phyloP scores from a whole-genome alignment of 768 basidiomycete species.

The Cubamyces lactineus region DNA sequence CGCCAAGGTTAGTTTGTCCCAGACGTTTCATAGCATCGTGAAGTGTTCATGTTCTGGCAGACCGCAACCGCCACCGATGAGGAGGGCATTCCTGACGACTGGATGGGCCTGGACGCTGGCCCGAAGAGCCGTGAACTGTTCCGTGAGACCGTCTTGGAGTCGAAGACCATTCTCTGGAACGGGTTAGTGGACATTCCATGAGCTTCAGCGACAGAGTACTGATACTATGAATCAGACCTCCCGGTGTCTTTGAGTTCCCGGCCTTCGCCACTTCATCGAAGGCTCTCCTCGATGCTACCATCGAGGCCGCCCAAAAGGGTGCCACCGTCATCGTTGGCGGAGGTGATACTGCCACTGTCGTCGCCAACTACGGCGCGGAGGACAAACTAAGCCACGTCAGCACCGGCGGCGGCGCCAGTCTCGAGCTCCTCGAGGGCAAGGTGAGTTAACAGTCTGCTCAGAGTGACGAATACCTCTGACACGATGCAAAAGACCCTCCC shows the following conservation, averaged over 20 bases:
- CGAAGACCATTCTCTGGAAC: slow-evolving; percentile 98
- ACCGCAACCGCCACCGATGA: slow-evolving; percentile 75
- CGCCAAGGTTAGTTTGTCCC: slow-evolving; percentile 61
- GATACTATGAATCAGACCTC: slow-evolving; percentile 59
- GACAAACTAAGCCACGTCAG: slow-evolving; percentile 94
- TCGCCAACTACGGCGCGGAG: slow-evolving; percentile 83
- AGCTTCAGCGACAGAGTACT: background rate
- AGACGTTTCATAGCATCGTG: background rate
- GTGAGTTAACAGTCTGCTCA: slow-evolving; percentile 43
- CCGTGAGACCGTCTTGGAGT: slow-evolving; percentile 74
- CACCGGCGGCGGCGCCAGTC: slow-evolving; percentile 91
- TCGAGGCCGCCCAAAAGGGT: slow-evolving; percentile 85
- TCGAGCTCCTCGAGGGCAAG: slow-evolving; percentile 98
- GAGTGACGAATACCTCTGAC: background rate
- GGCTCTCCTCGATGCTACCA: slow-evolving; percentile 79
- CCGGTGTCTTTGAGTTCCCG: slow-evolving; percentile 97
- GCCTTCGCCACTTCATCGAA: slow-evolving; percentile 87
- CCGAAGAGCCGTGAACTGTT: slow-evolving; percentile 82
- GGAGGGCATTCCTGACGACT: slow-evolving; percentile 88
- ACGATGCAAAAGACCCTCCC: slow-evolving; percentile 64
- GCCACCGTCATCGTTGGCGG: slow-evolving; percentile 95
- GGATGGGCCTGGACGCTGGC: slow-evolving; percentile 96
- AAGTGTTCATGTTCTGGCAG: slow-evolving; percentile 41
- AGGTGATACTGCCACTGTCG: slow-evolving; percentile 95
- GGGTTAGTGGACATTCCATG: slow-evolving; percentile 52